A percentile compares a stretch with the other conserved stretches of the same genome.
phyloP scores from a whole-genome alignment of 2,329 filamentous ascomycete genomes.

The Fusarium robinianum region DNA sequence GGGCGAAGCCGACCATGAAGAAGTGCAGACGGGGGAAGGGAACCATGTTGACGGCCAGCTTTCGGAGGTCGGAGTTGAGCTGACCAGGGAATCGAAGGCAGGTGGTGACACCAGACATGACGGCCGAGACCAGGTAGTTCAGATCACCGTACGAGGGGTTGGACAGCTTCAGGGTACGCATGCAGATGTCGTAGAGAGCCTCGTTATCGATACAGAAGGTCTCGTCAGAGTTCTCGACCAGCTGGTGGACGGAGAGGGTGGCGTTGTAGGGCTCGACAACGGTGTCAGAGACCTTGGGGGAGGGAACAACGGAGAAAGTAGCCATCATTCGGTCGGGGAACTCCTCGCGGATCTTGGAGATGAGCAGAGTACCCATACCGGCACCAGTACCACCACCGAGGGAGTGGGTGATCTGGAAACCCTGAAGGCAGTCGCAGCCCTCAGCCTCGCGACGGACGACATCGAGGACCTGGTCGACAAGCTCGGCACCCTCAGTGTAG shows the following conservation, averaged over 20 bases:
- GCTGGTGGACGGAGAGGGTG: constrained; percentile 97
- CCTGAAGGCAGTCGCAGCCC: constrained; percentile 98
- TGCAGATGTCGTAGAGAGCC: constrained; percentile 99
- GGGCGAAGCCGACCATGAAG: constrained; percentile 99
- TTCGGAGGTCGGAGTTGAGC: constrained; percentile 99
- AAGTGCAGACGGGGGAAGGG: constrained; percentile 99
- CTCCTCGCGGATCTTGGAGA: constrained; percentile 99
- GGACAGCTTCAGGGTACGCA: constrained; percentile 98
- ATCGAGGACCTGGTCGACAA: constrained; percentile 97
- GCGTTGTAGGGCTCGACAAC: constrained; percentile 99
- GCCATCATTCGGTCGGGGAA: constrained; percentile 99
- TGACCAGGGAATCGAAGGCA: constrained; percentile 99
- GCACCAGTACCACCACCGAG: constrained; percentile 99
- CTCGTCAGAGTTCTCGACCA: constrained; percentile 99
- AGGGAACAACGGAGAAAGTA: constrained; percentile 98
- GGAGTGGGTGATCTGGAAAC: constrained; percentile 99
- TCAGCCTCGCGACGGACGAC: constrained; percentile 99
- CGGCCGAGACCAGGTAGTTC: constrained; percentile 98
- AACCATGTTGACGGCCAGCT: constrained; percentile 99
- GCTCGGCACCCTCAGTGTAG: constrained; percentile 99
- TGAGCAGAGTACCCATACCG: constrained; percentile 99
- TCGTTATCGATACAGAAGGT: constrained; percentile 99
- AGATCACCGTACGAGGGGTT: constrained; percentile 99
- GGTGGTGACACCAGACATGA: constrained; percentile 99
- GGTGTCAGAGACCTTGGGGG: constrained; percentile 99